Percentiles rank a stretch among this genome's conserved stretches.
Conservation (phyloP, 371 early-diverging fungal genomes). For the Phascolomyces articulosus region DNA sequence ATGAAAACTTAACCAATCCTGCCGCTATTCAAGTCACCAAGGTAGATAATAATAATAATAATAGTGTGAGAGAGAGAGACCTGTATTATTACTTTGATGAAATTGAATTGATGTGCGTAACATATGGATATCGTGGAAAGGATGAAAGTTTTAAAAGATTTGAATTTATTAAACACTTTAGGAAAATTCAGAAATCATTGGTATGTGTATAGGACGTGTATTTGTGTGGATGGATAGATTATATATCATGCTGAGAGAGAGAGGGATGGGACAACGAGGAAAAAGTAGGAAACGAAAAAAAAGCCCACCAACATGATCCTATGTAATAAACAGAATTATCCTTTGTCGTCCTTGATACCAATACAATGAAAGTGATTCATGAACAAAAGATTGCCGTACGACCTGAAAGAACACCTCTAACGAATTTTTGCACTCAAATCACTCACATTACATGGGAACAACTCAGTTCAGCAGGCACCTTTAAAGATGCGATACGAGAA, state of each 20-base stretch:
- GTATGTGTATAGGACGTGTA: no score
- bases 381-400: constrained; percentile 66
- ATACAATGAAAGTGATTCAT: constrained; percentile 55
- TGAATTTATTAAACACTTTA: constrained; percentile 11
- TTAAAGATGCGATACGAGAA: constrained; percentile 61
- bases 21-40: constrained; percentile 66
- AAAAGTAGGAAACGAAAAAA: neutral
- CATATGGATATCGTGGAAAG: no score
- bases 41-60: constrained; percentile 31
- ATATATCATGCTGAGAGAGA: no score
- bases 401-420: constrained; percentile 68
- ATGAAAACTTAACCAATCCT: constrained; percentile 71
- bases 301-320: no score
- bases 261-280: no score
- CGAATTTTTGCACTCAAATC: constrained; percentile 70
- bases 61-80: no score
- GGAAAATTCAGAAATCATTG: constrained; percentile 56
- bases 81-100: no score
- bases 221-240: no score
- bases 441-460: constrained; percentile 70
- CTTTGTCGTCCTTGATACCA: constrained; percentile 42
- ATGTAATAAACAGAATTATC: constrained; percentile 51
- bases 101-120: no score
- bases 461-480: constrained; percentile 61
- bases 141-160: neutral